phyloP scores from a whole-genome alignment of 352 stramenopile genomes.

The Lagenidium giganteum region DNA sequence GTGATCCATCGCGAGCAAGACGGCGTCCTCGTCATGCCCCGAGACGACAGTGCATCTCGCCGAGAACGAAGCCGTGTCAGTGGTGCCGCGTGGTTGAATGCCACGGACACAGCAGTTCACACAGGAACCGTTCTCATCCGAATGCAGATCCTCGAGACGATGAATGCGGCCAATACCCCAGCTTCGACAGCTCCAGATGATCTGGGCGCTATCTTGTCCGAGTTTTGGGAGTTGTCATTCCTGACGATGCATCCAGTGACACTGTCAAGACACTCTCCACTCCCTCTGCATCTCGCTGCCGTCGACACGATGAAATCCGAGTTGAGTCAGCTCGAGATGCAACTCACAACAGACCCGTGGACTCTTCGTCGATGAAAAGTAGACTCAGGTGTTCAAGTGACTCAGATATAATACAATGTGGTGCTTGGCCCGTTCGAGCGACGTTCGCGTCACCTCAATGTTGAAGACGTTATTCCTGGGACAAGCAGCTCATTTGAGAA shows the following conservation, averaged over 20 bases:
- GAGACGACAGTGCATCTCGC: constrained; percentile 14
- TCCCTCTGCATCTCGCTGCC: constrained; percentile 50
- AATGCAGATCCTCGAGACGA: constrained; percentile 2
- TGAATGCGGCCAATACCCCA: not conserved
- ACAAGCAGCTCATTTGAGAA: not conserved
- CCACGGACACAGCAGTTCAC: not conserved
- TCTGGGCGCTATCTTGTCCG: constrained; percentile 30
- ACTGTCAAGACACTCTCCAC: constrained; percentile 49
- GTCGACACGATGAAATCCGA: constrained; percentile 28
- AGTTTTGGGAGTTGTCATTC: constrained; percentile 67
- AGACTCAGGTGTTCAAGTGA: constrained; percentile 1
- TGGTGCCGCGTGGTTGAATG: constrained; percentile 10
- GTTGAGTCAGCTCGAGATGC: constrained; percentile 8
- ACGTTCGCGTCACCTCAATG: constrained; percentile 2
- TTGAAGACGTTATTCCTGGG: constrained; percentile 2
- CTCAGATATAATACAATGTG: constrained; percentile 4
- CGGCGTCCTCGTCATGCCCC: constrained; percentile 30
- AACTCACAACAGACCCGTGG: constrained; percentile 14
- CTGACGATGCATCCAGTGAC: constrained; percentile 70
- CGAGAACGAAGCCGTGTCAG: constrained; percentile 10
- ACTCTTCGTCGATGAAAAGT: constrained; percentile 10
- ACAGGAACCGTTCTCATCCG: constrained; percentile 8
- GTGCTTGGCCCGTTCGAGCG: constrained; percentile 1
- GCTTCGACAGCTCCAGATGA: constrained; percentile 3
- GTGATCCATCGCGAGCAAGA: constrained; percentile 13